Conservation (phyloP, 1,284 basidiomycete species). For the Ceratobasidium sp. region DNA sequence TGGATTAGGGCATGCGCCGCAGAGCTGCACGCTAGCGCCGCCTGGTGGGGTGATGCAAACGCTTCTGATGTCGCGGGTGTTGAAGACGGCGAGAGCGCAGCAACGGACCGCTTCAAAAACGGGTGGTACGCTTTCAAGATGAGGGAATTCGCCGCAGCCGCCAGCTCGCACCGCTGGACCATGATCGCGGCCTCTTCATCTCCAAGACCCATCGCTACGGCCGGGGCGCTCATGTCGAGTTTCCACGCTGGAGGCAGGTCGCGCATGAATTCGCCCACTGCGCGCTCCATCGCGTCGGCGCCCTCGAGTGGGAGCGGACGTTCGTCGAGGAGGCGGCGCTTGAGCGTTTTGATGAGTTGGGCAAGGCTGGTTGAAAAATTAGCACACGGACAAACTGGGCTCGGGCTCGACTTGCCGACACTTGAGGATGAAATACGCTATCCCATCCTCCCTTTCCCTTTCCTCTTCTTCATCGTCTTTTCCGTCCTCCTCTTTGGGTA, state of each 20-base stretch:
- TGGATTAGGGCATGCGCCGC: slow-evolving; percentile 70
- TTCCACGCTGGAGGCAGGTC: slow-evolving; percentile 59
- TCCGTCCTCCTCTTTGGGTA: slow-evolving; percentile 58
- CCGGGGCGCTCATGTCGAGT: slow-evolving; percentile 47
- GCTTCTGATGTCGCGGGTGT: slow-evolving; percentile 47
- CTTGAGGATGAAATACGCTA: slow-evolving; percentile 58
- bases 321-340: slow-evolving; percentile 53
- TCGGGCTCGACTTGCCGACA: slow-evolving; percentile 57
- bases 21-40: slow-evolving; percentile 65
- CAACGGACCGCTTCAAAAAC: slow-evolving; percentile 61
- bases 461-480: slow-evolving; percentile 52
- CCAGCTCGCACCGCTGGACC: slow-evolving; percentile 67
- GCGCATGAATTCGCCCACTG: slow-evolving; percentile 65
- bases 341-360: slow-evolving; percentile 64
- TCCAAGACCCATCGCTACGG: slow-evolving; percentile 53
- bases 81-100: slow-evolving; percentile 10
- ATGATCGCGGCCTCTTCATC: slow-evolving; percentile 53
- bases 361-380: slow-evolving; percentile 55
- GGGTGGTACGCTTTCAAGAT: slow-evolving; percentile 74
- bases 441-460: slow-evolving; percentile 51
- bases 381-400: background rate
- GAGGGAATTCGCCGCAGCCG: slow-evolving; percentile 67
- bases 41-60: slow-evolving; percentile 58
- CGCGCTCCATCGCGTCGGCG: slow-evolving; percentile 65
- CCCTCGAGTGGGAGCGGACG: slow-evolving; percentile 60